Evolutionary conservation across 441 rosid genomes (phyloP).

Genomic region (Syzygium syzygioides): DNA sequence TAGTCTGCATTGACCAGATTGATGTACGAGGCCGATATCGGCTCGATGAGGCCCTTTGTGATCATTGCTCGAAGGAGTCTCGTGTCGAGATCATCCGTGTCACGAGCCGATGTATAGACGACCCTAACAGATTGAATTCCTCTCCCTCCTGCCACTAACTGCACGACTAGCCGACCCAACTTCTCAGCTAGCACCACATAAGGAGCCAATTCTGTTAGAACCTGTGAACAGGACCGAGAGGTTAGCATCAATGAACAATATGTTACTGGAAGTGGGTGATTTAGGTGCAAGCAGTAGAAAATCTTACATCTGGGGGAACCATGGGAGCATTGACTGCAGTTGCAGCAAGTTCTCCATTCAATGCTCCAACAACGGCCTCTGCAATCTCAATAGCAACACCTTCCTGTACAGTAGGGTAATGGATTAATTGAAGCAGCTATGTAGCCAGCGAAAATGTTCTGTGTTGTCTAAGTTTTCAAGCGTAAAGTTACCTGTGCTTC

Average conservation of each 20-base stretch:
- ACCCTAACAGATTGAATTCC: constrained; percentile 75
- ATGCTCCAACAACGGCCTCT: constrained; percentile 71
- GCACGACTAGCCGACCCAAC: constrained; percentile 85
- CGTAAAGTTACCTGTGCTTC: constrained; percentile 74
- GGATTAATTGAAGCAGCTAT: not conserved
- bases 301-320: constrained; percentile 75
- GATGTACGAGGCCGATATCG: constrained; percentile 64
- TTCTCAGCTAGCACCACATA: constrained; percentile 77
- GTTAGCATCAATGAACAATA: not conserved
- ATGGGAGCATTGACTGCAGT: constrained; percentile 98
- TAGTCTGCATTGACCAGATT: constrained; percentile 96
- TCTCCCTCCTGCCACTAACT: constrained; percentile 81
- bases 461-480: not conserved
- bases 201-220: constrained; percentile 80
- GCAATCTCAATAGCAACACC: constrained; percentile 97
- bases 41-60: constrained; percentile 89
- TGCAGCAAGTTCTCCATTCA: constrained; percentile 89
- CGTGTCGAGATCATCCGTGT: constrained; percentile 88
- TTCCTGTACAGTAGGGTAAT: constrained; percentile 32
- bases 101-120: constrained; percentile 66
- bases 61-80: constrained; percentile 94
- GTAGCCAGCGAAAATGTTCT: not conserved
- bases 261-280: not conserved
- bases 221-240: constrained; percentile 13
- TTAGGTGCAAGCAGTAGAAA: not conserved